These are phyloP conservation scores for Auricularia auricula-judae DNA, from an alignment of 768 basidiomycete genomes.

Conservation along the genomic window DNA sequence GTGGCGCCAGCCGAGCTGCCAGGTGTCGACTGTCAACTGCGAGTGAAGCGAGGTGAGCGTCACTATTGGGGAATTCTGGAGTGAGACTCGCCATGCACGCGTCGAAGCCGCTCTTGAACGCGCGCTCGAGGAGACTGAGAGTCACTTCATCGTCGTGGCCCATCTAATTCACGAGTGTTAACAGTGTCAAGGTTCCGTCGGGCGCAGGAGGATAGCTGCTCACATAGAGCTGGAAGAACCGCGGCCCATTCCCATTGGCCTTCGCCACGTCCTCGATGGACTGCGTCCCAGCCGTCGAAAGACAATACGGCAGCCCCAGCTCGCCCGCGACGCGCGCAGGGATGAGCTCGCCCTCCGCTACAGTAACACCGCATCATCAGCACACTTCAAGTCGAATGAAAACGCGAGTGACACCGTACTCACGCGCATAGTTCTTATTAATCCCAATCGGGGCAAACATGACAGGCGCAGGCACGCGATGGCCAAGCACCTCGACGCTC, in stretches of 20 bases:
- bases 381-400: background rate
- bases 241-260: constrained; percentile 33
- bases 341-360: constrained; percentile 30
- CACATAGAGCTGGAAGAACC: constrained; percentile 43
- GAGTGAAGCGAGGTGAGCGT: constrained; percentile 14
- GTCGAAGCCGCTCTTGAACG: constrained; percentile 36
- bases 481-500: constrained; percentile 35
- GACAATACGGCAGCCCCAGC: constrained; percentile 38
- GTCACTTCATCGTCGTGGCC: constrained; percentile 44
- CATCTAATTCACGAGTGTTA: too few relatives aligned
- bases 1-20: constrained; percentile 40
- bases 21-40: constrained; percentile 39
- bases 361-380: background rate
- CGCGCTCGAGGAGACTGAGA: constrained; percentile 34
- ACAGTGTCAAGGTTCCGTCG: too few relatives aligned
- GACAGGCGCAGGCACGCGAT: constrained; percentile 38
- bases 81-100: constrained; percentile 11
- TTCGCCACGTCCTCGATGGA: constrained; percentile 40
- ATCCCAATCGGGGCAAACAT: constrained; percentile 48
- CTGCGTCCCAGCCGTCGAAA: constrained; percentile 40
- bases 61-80: too few relatives aligned
- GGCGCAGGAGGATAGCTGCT: too few relatives aligned
- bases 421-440: constrained; percentile 35
- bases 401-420: background rate
- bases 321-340: constrained; percentile 38